A percentile compares a stretch with the other conserved stretches of the same genome.
Evolutionary conservation across 805 yeast species (phyloP).

Genomic region (Zygosaccharomyces rouxii): DNA sequence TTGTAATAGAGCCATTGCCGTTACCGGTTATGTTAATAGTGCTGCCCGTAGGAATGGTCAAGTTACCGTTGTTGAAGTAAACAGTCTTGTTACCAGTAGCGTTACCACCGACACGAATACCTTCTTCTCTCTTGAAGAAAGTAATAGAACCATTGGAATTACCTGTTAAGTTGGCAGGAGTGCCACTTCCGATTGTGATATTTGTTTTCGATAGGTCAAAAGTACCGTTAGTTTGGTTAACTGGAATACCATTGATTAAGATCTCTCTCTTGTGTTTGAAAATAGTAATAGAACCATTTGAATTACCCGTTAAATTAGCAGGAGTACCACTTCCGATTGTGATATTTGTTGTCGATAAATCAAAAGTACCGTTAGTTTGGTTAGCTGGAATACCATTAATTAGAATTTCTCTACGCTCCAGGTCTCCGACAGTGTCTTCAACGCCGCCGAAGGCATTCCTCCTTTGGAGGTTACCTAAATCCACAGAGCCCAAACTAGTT

Average conservation of each 20-base stretch:
- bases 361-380: conserved; percentile 1
- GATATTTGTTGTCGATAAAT: not conserved
- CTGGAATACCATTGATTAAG: not conserved
- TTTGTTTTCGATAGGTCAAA: conserved; percentile 2
- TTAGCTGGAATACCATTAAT: not conserved
- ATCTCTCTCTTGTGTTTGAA: not conserved
- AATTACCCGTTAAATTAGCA: conserved; percentile 1
- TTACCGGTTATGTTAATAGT: conserved; percentile 3
- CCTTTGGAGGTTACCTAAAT: not conserved
- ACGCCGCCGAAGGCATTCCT: not conserved
- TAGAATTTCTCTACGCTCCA: not conserved
- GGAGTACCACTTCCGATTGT: conserved; percentile 3
- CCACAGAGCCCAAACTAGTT: not conserved
- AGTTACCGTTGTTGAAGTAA: conserved; percentile 4
- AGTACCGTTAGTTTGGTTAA: conserved; percentile 1
- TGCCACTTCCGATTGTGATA: not conserved
- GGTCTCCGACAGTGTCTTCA: no score
- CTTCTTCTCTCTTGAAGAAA: not conserved
- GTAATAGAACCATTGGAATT: conserved; percentile 3
- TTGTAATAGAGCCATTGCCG: conserved; percentile 3
- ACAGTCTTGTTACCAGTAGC: conserved; percentile 1
- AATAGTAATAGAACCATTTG: conserved; percentile 3
- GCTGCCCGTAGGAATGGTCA: not conserved
- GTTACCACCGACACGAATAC: not conserved
- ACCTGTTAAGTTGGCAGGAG: not conserved